A percentile compares a stretch with the other conserved stretches of the same genome.
Conservation (phyloP, 495 filamentous ascomycete genomes). For the Zalerion maritima region DNA sequence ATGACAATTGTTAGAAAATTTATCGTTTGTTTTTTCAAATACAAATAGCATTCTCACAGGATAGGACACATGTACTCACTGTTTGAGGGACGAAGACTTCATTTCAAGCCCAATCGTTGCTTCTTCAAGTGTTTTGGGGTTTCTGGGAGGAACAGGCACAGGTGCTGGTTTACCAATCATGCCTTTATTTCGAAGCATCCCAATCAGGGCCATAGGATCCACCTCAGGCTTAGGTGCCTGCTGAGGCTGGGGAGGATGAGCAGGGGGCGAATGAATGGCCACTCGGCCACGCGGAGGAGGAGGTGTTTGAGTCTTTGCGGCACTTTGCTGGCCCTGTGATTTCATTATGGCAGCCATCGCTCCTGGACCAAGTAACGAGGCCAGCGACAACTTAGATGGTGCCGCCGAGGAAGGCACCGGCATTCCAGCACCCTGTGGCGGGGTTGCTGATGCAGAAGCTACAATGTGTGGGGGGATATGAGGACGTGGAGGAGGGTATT, state of each 20-base stretch:
- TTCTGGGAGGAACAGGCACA: conserved; percentile 16
- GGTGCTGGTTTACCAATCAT: too few species aligned
- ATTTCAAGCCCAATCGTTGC: conserved; percentile 48
- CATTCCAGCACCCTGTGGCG: conserved; percentile 17
- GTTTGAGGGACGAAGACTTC: conserved; percentile 61
- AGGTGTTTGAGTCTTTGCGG: conserved; percentile 27
- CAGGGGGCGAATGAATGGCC: conserved; percentile 22
- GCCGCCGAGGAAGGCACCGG: too few species aligned
- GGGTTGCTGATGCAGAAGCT: conserved; percentile 18
- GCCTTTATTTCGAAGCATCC: too few species aligned
- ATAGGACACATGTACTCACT: conserved; percentile 38
- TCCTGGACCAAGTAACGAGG: conserved; percentile 36
- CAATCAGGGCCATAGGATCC: too few species aligned
- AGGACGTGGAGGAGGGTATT: conserved; percentile 7
- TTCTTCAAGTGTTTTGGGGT: conserved; percentile 14
- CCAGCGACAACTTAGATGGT: conserved; percentile 35
- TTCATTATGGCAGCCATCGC: conserved; percentile 35
- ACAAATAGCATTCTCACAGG: conserved; percentile 4
- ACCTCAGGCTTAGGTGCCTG: conserved; percentile 17
- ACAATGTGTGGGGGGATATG: conserved; percentile 11
- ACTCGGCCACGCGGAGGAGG: conserved; percentile 17
- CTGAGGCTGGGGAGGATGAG: conserved; percentile 20
- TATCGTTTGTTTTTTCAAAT: conserved; percentile 7
- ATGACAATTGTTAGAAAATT: conserved; percentile 9
- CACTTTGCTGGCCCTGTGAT: conserved; percentile 28